phyloP scores from a whole-genome alignment of 129 eudicot species.

The Silybum marianum region DNA sequence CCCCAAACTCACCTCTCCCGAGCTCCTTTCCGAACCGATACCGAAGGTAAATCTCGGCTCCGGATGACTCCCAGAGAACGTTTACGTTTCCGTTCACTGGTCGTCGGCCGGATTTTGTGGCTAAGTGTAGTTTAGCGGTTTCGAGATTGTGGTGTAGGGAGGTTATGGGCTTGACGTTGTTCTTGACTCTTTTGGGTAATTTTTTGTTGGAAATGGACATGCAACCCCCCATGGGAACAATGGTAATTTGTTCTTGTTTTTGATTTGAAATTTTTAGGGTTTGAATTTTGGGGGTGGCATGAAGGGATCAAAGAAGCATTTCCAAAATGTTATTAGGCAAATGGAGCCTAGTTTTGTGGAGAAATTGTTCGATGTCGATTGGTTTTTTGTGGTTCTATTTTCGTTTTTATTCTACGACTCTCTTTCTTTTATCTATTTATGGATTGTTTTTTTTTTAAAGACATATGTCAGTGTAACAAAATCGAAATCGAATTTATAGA shows the following conservation, averaged over 20 bases:
- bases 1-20: conserved; percentile 90
- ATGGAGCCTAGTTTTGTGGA: conserved; percentile 34
- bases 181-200: conserved; percentile 38
- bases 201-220: conserved; percentile 53
- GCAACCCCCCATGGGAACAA: conserved; percentile 78
- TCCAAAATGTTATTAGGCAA: conserved; percentile 35
- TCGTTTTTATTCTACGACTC: conserved; percentile 20
- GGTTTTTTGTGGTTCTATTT: conserved; percentile 29
- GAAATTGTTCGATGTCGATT: conserved; percentile 20
- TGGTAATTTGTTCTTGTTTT: conserved; percentile 15
- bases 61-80: conserved; percentile 50
- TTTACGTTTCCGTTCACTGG: conserved; percentile 16
- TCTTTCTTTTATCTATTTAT: neutral
- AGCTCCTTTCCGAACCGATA: conserved; percentile 75
- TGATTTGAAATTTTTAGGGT: conserved; percentile 30
- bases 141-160: conserved; percentile 6
- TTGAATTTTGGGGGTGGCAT: conserved; percentile 44
- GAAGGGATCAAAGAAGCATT: conserved; percentile 35
- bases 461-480: neutral
- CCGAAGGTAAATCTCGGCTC: conserved; percentile 38
- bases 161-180: conserved; percentile 30
- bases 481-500: too few relatives aligned
- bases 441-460: neutral
- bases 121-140: conserved; percentile 19
- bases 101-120: conserved; percentile 27